Conservation (phyloP, 805 yeast genomes). For the Wickerhamiella occidentalis region DNA sequence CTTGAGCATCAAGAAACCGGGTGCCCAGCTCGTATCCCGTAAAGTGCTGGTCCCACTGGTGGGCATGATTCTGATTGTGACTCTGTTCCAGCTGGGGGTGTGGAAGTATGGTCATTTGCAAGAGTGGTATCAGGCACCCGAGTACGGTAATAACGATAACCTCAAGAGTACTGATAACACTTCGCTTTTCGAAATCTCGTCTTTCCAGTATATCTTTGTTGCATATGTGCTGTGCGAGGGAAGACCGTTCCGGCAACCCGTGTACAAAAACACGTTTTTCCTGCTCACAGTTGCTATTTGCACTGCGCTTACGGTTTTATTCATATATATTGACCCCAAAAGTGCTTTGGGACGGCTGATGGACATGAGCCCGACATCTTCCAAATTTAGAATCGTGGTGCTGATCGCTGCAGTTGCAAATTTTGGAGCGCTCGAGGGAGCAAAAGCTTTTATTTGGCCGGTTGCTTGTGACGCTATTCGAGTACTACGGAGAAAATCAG, state of each 20-base stretch:
- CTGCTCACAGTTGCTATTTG: constrained; percentile 47
- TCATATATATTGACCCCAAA: constrained; percentile 42
- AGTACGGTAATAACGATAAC: constrained; percentile 68
- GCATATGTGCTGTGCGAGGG: constrained; percentile 84
- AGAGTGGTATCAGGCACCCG: constrained; percentile 70
- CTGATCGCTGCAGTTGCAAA: constrained; percentile 36
- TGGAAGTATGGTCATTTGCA: constrained; percentile 49
- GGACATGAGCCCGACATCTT: constrained; percentile 57
- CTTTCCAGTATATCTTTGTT: constrained; percentile 76
- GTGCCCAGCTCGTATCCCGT: constrained; percentile 84
- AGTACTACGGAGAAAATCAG: constrained; percentile 15
- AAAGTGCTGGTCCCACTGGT: constrained; percentile 73
- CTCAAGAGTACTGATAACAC: constrained; percentile 88
- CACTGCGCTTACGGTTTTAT: constrained; percentile 35
- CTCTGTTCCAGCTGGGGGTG: constrained; percentile 51
- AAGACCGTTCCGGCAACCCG: constrained; percentile 81
- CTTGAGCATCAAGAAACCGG: constrained; percentile 66
- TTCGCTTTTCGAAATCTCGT: constrained; percentile 62
- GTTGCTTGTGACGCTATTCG: constrained; percentile 10
- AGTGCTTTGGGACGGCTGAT: constrained; percentile 52
- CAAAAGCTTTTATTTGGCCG: constrained; percentile 32
- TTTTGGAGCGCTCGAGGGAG: constrained; percentile 35
- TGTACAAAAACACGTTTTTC: constrained; percentile 54
- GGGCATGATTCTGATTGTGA: constrained; percentile 57
- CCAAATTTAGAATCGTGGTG: constrained; percentile 34